phyloP scores from a whole-genome alignment of 2,329 filamentous ascomycete species.

The Aspergillus niger region DNA sequence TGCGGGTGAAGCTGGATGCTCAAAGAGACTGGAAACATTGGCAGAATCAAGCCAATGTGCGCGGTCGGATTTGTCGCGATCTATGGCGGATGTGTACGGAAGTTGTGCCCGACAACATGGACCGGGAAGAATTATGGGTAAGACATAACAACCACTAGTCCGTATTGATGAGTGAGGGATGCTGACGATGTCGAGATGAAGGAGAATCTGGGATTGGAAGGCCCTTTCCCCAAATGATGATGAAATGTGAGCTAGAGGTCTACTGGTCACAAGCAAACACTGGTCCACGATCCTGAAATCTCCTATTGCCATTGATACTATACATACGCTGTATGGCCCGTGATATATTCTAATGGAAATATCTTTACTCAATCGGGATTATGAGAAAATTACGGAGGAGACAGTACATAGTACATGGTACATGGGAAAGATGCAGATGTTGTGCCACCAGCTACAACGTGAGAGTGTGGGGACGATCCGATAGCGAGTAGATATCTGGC shows the following conservation, averaged over 20 bases:
- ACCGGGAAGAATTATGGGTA: constrained; percentile 54
- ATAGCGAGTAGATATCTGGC: neutral
- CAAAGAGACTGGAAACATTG: constrained; percentile 52
- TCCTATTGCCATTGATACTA: neutral
- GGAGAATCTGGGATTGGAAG: constrained; percentile 44
- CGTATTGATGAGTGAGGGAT: neutral
- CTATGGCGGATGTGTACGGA: constrained; percentile 55
- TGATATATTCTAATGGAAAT: no score
- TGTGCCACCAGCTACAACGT: neutral
- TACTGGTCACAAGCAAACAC: neutral
- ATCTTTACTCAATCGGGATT: no score
- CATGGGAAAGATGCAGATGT: neutral
- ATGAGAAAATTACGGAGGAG: neutral
- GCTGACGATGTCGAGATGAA: constrained; percentile 17
- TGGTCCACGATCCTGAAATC: no score
- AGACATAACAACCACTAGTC: constrained; percentile 5
- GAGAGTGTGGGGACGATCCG: constrained; percentile 5
- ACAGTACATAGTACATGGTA: neutral
- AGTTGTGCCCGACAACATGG: constrained; percentile 50
- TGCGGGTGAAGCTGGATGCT: constrained; percentile 51
- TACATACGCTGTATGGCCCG: neutral
- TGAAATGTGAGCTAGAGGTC: neutral
- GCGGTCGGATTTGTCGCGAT: constrained; percentile 53
- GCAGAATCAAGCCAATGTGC: constrained; percentile 40
- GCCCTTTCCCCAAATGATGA: constrained; percentile 26